Evolutionary conservation across 495 filamentous ascomycete species (phyloP).

Genomic region (Beverwykella pulmonaria): DNA sequence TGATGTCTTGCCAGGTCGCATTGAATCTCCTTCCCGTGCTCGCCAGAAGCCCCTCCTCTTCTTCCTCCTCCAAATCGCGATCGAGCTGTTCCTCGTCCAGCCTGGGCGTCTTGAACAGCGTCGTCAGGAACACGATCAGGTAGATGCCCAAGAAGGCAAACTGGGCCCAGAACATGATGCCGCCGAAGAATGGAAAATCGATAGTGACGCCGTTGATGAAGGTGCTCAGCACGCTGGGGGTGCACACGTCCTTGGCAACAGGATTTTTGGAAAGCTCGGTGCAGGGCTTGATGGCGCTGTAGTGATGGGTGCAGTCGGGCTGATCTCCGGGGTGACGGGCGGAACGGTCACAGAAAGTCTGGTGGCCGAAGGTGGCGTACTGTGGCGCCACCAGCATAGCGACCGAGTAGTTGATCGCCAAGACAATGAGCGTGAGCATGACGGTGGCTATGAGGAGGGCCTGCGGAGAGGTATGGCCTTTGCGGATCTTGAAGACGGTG

Average conservation of each 20-base stretch:
- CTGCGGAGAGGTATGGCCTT: constrained; percentile 86
- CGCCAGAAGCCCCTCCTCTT: constrained; percentile 88
- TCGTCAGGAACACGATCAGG: constrained; percentile 71
- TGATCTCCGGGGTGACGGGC: constrained; percentile 58
- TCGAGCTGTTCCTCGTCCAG: constrained; percentile 74
- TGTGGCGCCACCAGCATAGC: constrained; percentile 91
- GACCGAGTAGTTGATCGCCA: constrained; percentile 89
- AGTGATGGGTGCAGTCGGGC: constrained; percentile 78
- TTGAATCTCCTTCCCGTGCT: constrained; percentile 77
- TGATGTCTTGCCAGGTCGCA: constrained; percentile 88
- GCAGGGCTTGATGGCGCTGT: constrained; percentile 74
- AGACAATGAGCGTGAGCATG: constrained; percentile 81
- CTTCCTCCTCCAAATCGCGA: constrained; percentile 88
- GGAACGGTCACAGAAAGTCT: constrained; percentile 82
- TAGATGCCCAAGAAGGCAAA: constrained; percentile 88
- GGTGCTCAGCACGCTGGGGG: constrained; percentile 83
- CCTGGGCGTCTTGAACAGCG: constrained; percentile 77
- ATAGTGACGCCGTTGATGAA: constrained; percentile 93
- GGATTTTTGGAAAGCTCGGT: constrained; percentile 67
- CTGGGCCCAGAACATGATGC: constrained; percentile 90
- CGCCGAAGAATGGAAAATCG: constrained; percentile 96
- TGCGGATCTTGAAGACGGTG: constrained; percentile 83
- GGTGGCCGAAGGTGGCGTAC: constrained; percentile 90
- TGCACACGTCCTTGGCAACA: constrained; percentile 76
- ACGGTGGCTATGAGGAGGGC: constrained; percentile 89